Conservation (phyloP, 495 filamentous ascomycete species). For the Bacidia rubella region DNA sequence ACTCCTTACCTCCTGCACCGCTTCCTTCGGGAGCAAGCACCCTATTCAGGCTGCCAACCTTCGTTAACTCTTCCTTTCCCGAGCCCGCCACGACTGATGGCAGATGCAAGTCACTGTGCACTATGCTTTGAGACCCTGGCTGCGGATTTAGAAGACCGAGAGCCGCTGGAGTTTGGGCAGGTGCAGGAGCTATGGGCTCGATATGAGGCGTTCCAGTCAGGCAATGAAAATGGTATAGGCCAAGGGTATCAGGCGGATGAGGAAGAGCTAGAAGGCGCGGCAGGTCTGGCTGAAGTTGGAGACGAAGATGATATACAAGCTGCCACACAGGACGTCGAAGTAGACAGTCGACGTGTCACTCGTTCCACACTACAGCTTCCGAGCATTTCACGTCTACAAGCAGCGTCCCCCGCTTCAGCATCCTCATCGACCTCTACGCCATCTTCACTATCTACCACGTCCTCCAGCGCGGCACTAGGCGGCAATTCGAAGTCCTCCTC, state of each 20-base stretch:
- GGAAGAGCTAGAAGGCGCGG: constrained; percentile 14
- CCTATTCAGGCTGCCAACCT: too few relatives aligned
- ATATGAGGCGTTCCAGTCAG: constrained; percentile 27
- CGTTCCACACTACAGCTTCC: constrained; percentile 18
- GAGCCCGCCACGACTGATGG: too few relatives aligned
- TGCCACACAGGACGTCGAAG: constrained; percentile 7
- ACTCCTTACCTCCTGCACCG: neutral
- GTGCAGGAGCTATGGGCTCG: constrained; percentile 62
- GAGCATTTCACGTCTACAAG: constrained; percentile 21
- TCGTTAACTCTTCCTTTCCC: too few relatives aligned
- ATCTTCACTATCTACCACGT: constrained; percentile 25
- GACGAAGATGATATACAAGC: constrained; percentile 13
- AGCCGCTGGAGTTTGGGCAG: constrained; percentile 42
- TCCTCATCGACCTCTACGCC: constrained; percentile 18
- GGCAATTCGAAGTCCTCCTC: constrained; percentile 31
- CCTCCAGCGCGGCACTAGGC: constrained; percentile 28
- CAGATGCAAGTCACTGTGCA: constrained; percentile 67
- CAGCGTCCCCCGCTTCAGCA: constrained; percentile 22
- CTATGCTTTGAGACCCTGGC: constrained; percentile 81
- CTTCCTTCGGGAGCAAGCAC: too few relatives aligned
- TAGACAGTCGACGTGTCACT: constrained; percentile 3
- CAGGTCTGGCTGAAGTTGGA: constrained; percentile 5
- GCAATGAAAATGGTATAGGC: constrained; percentile 27
- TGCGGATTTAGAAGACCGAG: constrained; percentile 47
- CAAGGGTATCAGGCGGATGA: constrained; percentile 16